Conservation (phyloP, 1,284 basidiomycete genomes). For the Puccinia hordei region DNA sequence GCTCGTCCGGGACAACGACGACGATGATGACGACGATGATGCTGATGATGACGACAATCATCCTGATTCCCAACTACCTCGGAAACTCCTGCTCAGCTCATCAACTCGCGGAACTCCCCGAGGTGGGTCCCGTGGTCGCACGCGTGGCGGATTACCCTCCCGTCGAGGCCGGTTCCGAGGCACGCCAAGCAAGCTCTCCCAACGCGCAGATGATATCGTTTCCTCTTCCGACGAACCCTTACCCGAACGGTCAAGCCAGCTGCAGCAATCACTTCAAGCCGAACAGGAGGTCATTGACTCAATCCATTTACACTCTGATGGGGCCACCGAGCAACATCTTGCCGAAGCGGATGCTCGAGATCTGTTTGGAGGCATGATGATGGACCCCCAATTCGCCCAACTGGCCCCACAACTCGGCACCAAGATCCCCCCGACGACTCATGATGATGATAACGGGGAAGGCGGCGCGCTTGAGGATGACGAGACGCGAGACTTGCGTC, state of each 20-base stretch:
- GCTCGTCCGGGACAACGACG: constrained; percentile 49
- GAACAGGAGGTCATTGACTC: constrained; percentile 13
- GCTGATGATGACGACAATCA: constrained; percentile 44
- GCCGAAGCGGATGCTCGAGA: constrained; percentile 13
- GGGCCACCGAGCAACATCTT: too few species aligned
- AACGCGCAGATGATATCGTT: constrained; percentile 43
- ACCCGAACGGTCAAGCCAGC: neutral
- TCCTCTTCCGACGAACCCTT: constrained; percentile 37
- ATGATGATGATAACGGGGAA: constrained; percentile 30
- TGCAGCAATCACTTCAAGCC: neutral
- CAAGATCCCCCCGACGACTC: neutral
- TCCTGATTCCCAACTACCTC: constrained; percentile 29
- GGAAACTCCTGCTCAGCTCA: constrained; percentile 44
- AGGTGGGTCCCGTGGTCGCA: constrained; percentile 45
- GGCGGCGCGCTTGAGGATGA: constrained; percentile 27
- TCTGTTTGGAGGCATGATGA: constrained; percentile 35
- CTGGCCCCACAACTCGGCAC: neutral
- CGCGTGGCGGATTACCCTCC: constrained; percentile 35
- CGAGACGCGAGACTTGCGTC: constrained; percentile 22
- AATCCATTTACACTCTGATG: neutral
- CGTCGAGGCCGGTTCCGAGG: constrained; percentile 49
- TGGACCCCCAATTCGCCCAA: constrained; percentile 40
- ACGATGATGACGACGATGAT: constrained; percentile 51
- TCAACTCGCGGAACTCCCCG: constrained; percentile 47
- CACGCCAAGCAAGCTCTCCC: constrained; percentile 48